Conservation (phyloP, 805 yeast species). For the Candida nemodendra region DNA sequence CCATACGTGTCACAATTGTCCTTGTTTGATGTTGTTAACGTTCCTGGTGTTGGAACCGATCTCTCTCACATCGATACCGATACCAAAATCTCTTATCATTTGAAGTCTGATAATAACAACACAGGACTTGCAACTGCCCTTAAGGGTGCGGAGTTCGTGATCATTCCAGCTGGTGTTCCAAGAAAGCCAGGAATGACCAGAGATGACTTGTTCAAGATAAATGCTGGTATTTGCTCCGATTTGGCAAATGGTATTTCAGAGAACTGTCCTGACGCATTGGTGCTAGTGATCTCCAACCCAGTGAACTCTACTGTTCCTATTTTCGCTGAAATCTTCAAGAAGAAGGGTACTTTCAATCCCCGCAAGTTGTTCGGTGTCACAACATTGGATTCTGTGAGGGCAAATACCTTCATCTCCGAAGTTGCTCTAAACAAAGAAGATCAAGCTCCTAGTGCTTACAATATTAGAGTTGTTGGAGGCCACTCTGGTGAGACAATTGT, state of each 20-base stretch:
- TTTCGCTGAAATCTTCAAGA: constrained; percentile 56
- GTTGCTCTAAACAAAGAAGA: constrained; percentile 38
- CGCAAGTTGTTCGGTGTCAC: constrained; percentile 56
- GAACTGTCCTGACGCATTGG: constrained; percentile 48
- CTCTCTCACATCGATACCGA: constrained; percentile 70
- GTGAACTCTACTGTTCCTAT: constrained; percentile 62
- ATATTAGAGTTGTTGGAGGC: constrained; percentile 83
- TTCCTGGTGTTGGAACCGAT: constrained; percentile 88
- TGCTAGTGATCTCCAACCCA: constrained; percentile 57
- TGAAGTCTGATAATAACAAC: constrained; percentile 36
- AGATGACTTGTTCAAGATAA: constrained; percentile 59
- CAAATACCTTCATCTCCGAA: constrained; percentile 74
- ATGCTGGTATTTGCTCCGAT: constrained; percentile 51
- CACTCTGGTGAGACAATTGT: constrained; percentile 94
- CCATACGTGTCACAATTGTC: constrained; percentile 64
- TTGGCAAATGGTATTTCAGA: constrained; percentile 53
- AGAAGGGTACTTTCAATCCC: constrained; percentile 51
- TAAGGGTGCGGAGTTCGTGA: constrained; percentile 45
- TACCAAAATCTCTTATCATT: constrained; percentile 41
- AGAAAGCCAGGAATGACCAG: constrained; percentile 67
- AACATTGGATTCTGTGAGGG: constrained; percentile 60
- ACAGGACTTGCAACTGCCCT: constrained; percentile 40
- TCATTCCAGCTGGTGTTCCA: constrained; percentile 63
- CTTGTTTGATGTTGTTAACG: constrained; percentile 79
- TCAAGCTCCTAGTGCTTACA: constrained; percentile 48